These are phyloP conservation scores for Clathrus columnatus DNA, from an alignment of 768 basidiomycete species.

Conservation along the genomic window DNA sequence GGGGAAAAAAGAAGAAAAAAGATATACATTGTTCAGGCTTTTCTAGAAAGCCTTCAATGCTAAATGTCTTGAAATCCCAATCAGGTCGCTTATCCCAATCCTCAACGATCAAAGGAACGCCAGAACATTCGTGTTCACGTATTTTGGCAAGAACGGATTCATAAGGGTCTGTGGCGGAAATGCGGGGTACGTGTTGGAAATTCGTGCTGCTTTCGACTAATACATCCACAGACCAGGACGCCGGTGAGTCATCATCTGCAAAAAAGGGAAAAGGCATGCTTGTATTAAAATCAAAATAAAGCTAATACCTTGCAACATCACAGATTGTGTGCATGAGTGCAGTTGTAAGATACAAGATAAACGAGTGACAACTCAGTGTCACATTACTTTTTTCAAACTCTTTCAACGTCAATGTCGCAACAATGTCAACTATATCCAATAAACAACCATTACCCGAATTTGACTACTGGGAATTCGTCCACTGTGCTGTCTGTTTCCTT, in stretches of 20 bases:
- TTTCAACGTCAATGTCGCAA: background rate
- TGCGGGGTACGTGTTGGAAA: conserved; percentile 36
- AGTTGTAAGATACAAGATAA: background rate
- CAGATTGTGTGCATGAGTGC: background rate
- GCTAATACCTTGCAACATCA: background rate
- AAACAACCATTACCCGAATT: conserved; percentile 22
- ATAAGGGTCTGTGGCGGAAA: conserved; percentile 25
- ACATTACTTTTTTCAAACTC: background rate
- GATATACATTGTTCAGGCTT: conserved; percentile 24
- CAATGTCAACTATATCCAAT: background rate
- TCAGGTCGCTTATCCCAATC: conserved; percentile 43
- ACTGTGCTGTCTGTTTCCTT: conserved; percentile 61
- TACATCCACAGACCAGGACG: conserved; percentile 43
- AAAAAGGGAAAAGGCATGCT: too few relatives aligned
- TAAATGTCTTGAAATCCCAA: conserved; percentile 53
- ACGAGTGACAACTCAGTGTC: background rate
- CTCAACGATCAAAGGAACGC: conserved; percentile 56
- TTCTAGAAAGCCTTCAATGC: conserved; percentile 41
- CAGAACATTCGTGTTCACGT: conserved; percentile 37
- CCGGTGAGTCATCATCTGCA: background rate
- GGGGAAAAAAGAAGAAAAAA: background rate
- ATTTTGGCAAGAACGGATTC: conserved; percentile 29
- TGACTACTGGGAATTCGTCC: conserved; percentile 77
- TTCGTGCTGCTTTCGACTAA: conserved; percentile 31
- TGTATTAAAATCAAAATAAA: conserved; percentile 23